Percentiles rank a stretch among this genome's conserved stretches.
Conservation (phyloP, 2,329 filamentous ascomycete species). For the Monosporascus sp. region DNA sequence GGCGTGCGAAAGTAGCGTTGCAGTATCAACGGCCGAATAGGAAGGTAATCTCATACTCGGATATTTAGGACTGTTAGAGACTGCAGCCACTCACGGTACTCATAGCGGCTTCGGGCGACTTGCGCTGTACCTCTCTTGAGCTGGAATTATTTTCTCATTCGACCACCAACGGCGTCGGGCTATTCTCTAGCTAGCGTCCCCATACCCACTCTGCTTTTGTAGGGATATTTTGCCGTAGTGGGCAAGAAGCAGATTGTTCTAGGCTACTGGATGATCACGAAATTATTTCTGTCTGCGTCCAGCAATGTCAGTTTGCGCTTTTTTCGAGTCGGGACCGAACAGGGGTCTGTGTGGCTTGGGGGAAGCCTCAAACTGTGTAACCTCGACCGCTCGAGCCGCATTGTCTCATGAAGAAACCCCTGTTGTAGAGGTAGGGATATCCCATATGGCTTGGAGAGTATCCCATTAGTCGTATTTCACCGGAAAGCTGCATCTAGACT, state of each 20-base stretch:
- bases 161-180: background rate
- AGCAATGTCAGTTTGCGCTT: background rate
- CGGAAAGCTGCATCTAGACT: too few species aligned
- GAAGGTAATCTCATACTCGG: background rate
- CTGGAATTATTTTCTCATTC: too few species aligned
- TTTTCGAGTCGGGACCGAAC: background rate
- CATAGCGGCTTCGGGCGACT: too few species aligned
- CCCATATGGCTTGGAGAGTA: too few species aligned
- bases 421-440: too few species aligned
- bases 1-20: background rate
- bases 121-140: too few species aligned
- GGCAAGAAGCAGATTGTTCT: background rate
- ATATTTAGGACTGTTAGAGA: background rate
- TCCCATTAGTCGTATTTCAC: too few species aligned
- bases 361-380: background rate
- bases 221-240: background rate
- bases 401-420: too few species aligned
- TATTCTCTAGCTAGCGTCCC: background rate
- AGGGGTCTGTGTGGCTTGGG: background rate
- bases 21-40: background rate
- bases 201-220: background rate
- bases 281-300: background rate
- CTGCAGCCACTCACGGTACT: too few species aligned
- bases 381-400: background rate
- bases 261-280: background rate